These are phyloP conservation scores for Paramecium tetraurelia DNA, from an alignment of 73 alveolate species.

Conservation along the genomic window DNA sequence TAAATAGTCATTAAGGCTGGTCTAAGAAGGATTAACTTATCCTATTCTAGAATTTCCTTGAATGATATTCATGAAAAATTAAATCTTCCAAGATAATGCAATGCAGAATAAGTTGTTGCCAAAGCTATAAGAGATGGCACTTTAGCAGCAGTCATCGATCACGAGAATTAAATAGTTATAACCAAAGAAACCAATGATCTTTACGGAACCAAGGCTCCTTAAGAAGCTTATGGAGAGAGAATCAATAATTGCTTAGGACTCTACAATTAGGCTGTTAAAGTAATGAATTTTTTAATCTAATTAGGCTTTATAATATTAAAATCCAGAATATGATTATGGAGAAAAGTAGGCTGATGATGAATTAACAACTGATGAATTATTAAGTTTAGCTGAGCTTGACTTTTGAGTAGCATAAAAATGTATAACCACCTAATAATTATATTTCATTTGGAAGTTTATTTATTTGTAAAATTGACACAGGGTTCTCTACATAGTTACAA, in stretches of 20 bases:
- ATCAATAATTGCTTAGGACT: conserved; percentile 74
- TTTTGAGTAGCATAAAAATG: not conserved
- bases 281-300: not conserved
- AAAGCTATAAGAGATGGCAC: conserved; percentile 98
- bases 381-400: conserved; percentile 28
- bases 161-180: conserved; percentile 80
- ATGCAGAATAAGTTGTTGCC: conserved; percentile 94
- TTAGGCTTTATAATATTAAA: conserved; percentile 46
- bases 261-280: conserved; percentile 56
- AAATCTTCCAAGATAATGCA: conserved; percentile 80
- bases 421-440: not conserved
- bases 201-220: conserved; percentile 93
- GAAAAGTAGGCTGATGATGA: not conserved
- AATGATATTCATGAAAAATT: conserved; percentile 86
- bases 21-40: conserved; percentile 87
- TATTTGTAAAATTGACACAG: not conserved
- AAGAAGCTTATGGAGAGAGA: conserved; percentile 86
- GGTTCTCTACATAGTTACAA: not conserved
- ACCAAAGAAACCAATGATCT: conserved; percentile 83
- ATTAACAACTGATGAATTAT: conserved; percentile 38
- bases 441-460: not conserved
- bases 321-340: conserved; percentile 47
- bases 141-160: conserved; percentile 90
- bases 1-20: conserved; percentile 96
- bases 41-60: conserved; percentile 90